Base-by-base conservation (phyloP, 2,329 filamentous ascomycete genomes). In the Calonectria henricotiae region DNA sequence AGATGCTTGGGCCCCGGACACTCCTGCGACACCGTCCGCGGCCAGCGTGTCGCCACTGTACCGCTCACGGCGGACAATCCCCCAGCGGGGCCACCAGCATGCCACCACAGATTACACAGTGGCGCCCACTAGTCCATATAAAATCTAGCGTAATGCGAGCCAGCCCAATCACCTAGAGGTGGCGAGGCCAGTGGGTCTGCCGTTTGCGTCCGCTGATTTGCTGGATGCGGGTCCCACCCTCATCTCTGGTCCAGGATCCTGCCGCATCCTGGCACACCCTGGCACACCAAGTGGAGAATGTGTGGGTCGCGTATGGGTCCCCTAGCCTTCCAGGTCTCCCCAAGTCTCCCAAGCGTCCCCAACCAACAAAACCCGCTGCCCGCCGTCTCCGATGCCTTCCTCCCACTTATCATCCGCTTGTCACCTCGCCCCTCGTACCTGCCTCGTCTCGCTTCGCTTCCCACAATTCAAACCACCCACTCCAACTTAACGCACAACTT, bases 131-230 rank as follows among this genome's bases (percentile, higher is more conserved):
- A 78, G 65, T 35, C 73, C 73, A 27, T 5, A 8, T n/a, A 17
- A n/a, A 62, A 61, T 25, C 62, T 79, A 78, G 77, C 66, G 60
- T 20, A 7, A 60, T 75, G 71, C 69, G 64, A 43, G 62, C 68
- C 73, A 72, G 67, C 70, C 80, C 80, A 82, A 81, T 82, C 77
- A 80, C 67, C 71, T 58, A 60, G 63, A 64, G 76, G 81, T 81
- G 81, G 80, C 79, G 75, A 82, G 74, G 72, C 62, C 35, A 58
- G 73, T 75, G 77, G 72, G 76, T 67, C 75, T 71, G 27, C 54
- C 65, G 71, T 69, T 74, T 69, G 70, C 71, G 51, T 71, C 39
- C 41, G 47, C 47, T 78, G 72, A 82, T 82, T 82, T 76, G 81
- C 76, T 76, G 74, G 71, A 66, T 74, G 62, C 46, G 44, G 74